Base-by-base conservation (phyloP, 176 grass and related monocot species). In the Luzula sylvatica region DNA sequence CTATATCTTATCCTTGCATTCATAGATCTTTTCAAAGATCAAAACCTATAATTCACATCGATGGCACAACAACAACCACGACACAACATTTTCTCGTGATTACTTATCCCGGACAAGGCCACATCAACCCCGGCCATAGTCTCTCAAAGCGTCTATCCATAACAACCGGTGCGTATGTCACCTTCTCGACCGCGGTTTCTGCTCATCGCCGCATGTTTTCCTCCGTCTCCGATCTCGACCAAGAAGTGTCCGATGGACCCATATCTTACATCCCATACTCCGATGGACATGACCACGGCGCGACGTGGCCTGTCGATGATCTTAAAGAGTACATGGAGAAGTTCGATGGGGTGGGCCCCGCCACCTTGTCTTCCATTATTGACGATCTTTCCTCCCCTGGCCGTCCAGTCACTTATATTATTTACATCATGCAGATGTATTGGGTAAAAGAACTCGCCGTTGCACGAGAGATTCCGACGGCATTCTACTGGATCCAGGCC, bases 401-500 rank as follows among this genome's bases (percentile, higher is more conserved):
- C 2, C 57, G 17, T 0, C 76, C 86, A 8, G 80, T 84, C 23
- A 80, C 86, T 13, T 75, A 57, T 26, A 13, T 90, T 13, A 40
- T 77, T 11, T 90, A 80, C 75, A 83, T 56, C 29, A n/a, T 69
- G 22, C 16, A 76, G 3, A 24, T 80, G 13, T 0, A 41, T 0
- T 83, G 80, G 72, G 80, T 56, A 3, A 24, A 35, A 25, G 75
- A 58, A 39, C 29, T 84, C 7, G 80, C 68, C 23, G 43, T 68
- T 15, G 40, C 45, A 24, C 40, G 11, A 11, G 76, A 42, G 41
- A 9, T 78, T 15, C 76, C 64, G 25, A 66, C 54, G 0, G 59
- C 76, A 28, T 73, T 80, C 38, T 87, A 74, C 67, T 94, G 82
- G 82, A 94, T 87, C 59, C 87, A 94, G 54, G 61, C 87, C 1